phyloP scores from a whole-genome alignment of 352 stramenopile species.

The Globisporangium irregulare region DNA sequence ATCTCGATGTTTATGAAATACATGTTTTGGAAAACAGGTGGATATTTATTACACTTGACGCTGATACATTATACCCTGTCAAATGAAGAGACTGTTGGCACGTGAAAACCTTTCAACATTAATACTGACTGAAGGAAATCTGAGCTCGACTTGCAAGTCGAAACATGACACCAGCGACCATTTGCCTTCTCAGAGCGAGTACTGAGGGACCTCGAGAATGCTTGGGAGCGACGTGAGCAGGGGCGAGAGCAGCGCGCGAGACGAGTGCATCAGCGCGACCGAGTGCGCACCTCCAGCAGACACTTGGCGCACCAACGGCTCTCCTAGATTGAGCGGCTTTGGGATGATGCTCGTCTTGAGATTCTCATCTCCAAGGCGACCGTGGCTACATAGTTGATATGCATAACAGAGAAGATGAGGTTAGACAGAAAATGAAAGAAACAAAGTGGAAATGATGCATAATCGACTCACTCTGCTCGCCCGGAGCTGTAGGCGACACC shows the following conservation, averaged over 20 bases:
- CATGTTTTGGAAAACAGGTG: not conserved
- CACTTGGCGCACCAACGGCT: slow-evolving; percentile 60
- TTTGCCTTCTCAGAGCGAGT: slow-evolving; percentile 12
- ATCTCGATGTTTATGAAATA: not conserved
- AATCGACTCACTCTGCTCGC: slow-evolving; percentile 67
- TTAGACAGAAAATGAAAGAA: not conserved
- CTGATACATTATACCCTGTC: not conserved
- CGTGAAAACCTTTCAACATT: not conserved
- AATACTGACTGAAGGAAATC: not conserved
- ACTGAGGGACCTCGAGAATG: slow-evolving; percentile 23
- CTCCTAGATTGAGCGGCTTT: slow-evolving; percentile 48
- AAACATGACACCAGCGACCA: not conserved
- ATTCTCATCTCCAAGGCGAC: slow-evolving; percentile 54
- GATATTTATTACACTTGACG: too few relatives aligned
- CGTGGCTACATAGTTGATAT: slow-evolving; percentile 40
- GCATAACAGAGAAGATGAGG: not conserved
- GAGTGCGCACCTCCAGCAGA: slow-evolving; percentile 76
- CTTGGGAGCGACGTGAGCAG: slow-evolving; percentile 48
- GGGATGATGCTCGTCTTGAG: slow-evolving; percentile 55
- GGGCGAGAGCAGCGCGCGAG: slow-evolving; percentile 50
- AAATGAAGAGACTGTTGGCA: not conserved
- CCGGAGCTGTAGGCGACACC: slow-evolving; percentile 83
- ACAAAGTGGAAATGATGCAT: not conserved
- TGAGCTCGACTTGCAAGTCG: not conserved
- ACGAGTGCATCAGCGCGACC: slow-evolving; percentile 64